phyloP scores from a whole-genome alignment of 371 early-diverging fungal species.

The Mucor mucedo region DNA sequence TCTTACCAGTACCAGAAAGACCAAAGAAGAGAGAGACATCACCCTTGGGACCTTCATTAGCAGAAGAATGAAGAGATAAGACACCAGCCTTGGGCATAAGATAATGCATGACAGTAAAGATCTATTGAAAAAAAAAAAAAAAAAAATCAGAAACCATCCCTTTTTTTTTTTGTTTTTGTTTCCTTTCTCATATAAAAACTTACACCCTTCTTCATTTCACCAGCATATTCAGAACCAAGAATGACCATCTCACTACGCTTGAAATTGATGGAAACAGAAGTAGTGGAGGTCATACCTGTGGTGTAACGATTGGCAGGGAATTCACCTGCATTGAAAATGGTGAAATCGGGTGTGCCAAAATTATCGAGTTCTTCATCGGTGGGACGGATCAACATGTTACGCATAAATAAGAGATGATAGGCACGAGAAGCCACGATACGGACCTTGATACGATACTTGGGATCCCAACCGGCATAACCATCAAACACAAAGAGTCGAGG shows the following conservation, averaged over 20 bases:
- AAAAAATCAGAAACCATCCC: neutral
- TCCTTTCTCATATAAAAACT: conserved; percentile 24
- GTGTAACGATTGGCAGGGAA: conserved; percentile 97
- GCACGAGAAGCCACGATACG: conserved; percentile 95
- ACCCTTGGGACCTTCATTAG: conserved; percentile 90
- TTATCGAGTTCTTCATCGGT: conserved; percentile 89
- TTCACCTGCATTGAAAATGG: conserved; percentile 96
- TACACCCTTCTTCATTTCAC: conserved; percentile 99
- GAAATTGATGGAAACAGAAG: conserved; percentile 93
- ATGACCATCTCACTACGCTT: conserved; percentile 85
- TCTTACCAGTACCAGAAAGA: conserved; percentile 97
- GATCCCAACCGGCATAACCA: conserved; percentile 95
- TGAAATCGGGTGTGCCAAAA: conserved; percentile 96
- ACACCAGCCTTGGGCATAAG: conserved; percentile 97
- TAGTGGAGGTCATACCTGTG: conserved; percentile 95
- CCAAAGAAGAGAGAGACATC: conserved; percentile 98
- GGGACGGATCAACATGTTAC: conserved; percentile 98
- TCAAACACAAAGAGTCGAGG: conserved; percentile 95
- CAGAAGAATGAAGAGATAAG: conserved; percentile 94
- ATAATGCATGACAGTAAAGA: conserved; percentile 99
- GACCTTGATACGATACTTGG: conserved; percentile 96
- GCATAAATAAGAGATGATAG: conserved; percentile 97
- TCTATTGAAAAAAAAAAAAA: conserved; percentile 26
- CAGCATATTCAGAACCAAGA: conserved; percentile 97
- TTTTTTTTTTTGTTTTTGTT: neutral